phyloP scores from a whole-genome alignment of 768 basidiomycete genomes.

The Lentinus brumalis region DNA sequence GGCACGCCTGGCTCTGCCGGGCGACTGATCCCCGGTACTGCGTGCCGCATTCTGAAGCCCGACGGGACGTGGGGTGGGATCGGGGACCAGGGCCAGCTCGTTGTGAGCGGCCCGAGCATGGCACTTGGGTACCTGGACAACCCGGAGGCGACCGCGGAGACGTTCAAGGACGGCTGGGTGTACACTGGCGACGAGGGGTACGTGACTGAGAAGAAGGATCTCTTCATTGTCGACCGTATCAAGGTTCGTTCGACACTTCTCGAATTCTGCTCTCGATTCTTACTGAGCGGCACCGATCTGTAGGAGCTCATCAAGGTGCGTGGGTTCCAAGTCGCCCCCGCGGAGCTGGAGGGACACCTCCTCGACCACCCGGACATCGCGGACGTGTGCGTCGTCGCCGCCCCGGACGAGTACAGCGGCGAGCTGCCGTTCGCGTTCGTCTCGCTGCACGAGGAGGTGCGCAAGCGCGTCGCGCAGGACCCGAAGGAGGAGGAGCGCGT shows the following conservation, averaged over 20 bases:
- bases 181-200: conserved; percentile 35
- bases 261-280: not conserved
- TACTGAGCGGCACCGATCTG: conserved; percentile 27
- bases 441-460: conserved; percentile 46
- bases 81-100: conserved; percentile 63
- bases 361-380: conserved; percentile 47
- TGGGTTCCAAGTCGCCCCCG: conserved; percentile 42
- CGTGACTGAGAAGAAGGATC: conserved; percentile 19
- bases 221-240: conserved; percentile 27
- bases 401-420: conserved; percentile 73
- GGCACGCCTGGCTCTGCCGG: conserved; percentile 60
- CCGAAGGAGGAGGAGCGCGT: conserved; percentile 38
- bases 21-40: conserved; percentile 56
- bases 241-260: conserved; percentile 10
- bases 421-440: conserved; percentile 74
- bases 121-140: conserved; percentile 61
- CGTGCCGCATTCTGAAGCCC: conserved; percentile 55
- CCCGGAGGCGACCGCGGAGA: conserved; percentile 42
- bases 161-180: conserved; percentile 29
- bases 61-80: conserved; percentile 59
- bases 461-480: conserved; percentile 36
- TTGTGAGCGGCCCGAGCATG: conserved; percentile 62
- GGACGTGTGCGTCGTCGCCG: conserved; percentile 45
- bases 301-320: conserved; percentile 73
- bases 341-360: conserved; percentile 38